A percentile compares a stretch with the other conserved stretches of the same genome.
Conservation (phyloP, 2,329 filamentous ascomycete species). For the Pseudocercospora crystallina region DNA sequence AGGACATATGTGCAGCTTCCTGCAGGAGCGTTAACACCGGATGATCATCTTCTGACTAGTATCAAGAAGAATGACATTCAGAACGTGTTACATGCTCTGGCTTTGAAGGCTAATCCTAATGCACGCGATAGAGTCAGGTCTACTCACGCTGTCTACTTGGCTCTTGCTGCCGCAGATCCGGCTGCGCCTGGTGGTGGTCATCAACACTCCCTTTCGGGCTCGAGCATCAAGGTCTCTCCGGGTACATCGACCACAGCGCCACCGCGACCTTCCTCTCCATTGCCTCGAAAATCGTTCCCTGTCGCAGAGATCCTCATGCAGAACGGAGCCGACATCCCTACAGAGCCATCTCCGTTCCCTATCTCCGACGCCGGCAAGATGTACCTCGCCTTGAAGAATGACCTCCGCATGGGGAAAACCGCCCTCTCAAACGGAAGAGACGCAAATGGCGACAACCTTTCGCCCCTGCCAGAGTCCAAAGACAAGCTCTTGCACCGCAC, state of each 20-base stretch:
- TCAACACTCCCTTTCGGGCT: conserved; percentile 34
- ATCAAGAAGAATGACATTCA: conserved; percentile 97
- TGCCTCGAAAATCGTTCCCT: conserved; percentile 64
- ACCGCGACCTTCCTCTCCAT: conserved; percentile 37
- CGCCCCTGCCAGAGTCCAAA: conserved; percentile 55
- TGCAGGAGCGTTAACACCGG: conserved; percentile 64
- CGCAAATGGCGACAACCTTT: conserved; percentile 55
- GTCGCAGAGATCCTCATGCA: conserved; percentile 89
- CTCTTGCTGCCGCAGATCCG: conserved; percentile 88
- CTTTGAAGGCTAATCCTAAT: conserved; percentile 84
- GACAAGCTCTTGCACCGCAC: conserved; percentile 30
- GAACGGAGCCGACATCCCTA: conserved; percentile 87
- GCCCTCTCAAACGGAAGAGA: conserved; percentile 28
- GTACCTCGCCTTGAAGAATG: conserved; percentile 78
- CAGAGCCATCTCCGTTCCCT: conserved; percentile 73
- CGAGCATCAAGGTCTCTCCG: conserved; percentile 33
- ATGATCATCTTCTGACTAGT: conserved; percentile 85
- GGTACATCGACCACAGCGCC: conserved; percentile 23
- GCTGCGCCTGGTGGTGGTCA: conserved; percentile 62
- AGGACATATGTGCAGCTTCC: conserved; percentile 75
- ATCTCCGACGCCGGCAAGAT: conserved; percentile 75
- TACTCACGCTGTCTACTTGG: conserved; percentile 86
- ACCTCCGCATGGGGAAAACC: conserved; percentile 42
- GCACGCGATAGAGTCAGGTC: conserved; percentile 79
- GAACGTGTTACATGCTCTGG: conserved; percentile 85